Evolutionary conservation across 805 yeast genomes (phyloP), one percentile per base, ranked within the genome.

Genomic region (Candida caryicola): DNA sequence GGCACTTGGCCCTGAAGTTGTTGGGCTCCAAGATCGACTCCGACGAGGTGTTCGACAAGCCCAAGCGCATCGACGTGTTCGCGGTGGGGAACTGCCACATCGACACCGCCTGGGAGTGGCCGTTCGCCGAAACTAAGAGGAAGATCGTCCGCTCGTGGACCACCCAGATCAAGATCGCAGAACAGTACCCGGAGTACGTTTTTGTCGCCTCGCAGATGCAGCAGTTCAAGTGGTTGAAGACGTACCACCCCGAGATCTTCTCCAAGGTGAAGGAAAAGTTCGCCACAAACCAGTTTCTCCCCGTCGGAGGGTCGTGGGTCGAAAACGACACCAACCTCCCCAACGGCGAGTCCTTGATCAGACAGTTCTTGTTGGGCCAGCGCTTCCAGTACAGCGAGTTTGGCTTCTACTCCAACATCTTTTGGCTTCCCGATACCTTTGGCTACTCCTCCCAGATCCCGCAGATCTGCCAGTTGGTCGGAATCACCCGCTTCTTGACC

Each of bases 41-140:
- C 4, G 75, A 76, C 12, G 71, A 73, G 8, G 97, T 91, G 1
- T 82, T 70, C 48, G 53, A 47, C 14, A 32, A 28, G 27, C 50
- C 60, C 5, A 61, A 40, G 17, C 38, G 60, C 18, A 62, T 76
- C 41, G 81, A 82, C 40, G 96, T 90, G 8, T 83, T 69, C 60
- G 95, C 86, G 6, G 74, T 93, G 47, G 99, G 99, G 30, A 86
- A 93, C 59, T 93, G 98, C 59, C 98, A 90, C 60, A 90, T 90
- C 50, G 99, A 91, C 55, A 91, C 98, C 13, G 98, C 98, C 12
- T 91, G 99, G 99, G 71, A 89, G 41, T 91, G 99, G 99, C 98
- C 97, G n/a, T 91, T 84, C 69, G 97, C 95, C 2, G 97, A 93
- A 59, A 88, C 98, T 1, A 82, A 85, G 51, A 77, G 98, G 36